phyloP scores from a whole-genome alignment of 495 filamentous ascomycete species.

The Xylaria nigripes region DNA sequence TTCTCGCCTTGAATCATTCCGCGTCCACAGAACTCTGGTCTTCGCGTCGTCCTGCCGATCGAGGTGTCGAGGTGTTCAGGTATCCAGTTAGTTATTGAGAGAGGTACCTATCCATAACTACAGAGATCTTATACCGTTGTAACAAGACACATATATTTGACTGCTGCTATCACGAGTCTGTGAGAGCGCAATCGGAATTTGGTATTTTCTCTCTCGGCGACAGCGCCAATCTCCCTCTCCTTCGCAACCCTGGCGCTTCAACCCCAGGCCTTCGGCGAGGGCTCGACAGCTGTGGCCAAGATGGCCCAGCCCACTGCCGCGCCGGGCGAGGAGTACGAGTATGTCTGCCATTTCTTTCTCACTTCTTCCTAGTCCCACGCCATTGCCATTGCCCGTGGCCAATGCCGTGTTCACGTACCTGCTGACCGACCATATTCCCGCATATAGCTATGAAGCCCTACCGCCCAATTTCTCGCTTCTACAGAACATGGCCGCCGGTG shows the following conservation, averaged over 20 bases:
- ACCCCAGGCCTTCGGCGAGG: conserved; percentile 41
- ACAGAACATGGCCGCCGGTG: conserved; percentile 85
- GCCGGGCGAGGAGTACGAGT: conserved; percentile 51
- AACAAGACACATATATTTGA: neutral
- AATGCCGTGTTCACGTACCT: neutral
- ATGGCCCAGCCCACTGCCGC: conserved; percentile 53
- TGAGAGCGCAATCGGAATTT: neutral
- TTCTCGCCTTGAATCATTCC: neutral
- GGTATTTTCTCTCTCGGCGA: neutral
- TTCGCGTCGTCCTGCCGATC: neutral
- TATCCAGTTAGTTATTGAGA: no score
- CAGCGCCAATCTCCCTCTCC: conserved; percentile 1
- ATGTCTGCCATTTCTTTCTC: conserved; percentile 21
- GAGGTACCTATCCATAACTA: no score
- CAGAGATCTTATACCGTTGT: no score
- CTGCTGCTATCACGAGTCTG: neutral
- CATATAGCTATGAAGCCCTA: conserved; percentile 47
- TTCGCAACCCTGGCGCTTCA: conserved; percentile 49
- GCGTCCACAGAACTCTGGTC: neutral
- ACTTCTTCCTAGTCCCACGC: neutral
- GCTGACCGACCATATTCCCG: conserved; percentile 13
- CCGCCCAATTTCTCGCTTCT: conserved; percentile 52
- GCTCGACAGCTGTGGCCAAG: conserved; percentile 47
- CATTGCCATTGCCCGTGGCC: neutral
- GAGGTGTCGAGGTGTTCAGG: no score